Evolutionary conservation across 441 rosid genomes (phyloP).

Genomic region (Eruca vesicaria): DNA sequence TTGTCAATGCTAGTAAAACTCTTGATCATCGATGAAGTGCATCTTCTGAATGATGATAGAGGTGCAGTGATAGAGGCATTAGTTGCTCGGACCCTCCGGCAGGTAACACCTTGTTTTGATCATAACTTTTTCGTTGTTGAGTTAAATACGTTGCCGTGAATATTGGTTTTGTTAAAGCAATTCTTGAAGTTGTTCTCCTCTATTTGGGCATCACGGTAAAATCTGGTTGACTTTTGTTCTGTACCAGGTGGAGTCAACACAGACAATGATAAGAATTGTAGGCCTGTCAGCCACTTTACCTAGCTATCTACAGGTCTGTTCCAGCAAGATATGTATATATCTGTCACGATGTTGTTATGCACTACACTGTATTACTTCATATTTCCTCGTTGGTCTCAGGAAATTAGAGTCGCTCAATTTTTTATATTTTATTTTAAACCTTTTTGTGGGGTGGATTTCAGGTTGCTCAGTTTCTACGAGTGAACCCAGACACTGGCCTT

Average conservation of each 20-base stretch:
- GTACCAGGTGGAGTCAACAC: constrained; percentile 94
- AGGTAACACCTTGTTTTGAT: constrained; percentile 49
- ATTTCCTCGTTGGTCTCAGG: constrained; percentile 3
- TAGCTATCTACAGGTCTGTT: constrained; percentile 81
- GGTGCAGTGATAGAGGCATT: constrained; percentile 98
- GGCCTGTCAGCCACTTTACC: constrained; percentile 99
- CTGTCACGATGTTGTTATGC: constrained; percentile 21
- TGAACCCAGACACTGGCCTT: constrained; percentile 87
- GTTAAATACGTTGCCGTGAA: constrained; percentile 11
- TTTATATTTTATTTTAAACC: background rate
- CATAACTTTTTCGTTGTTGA: constrained; percentile 15
- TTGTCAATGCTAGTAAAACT: constrained; percentile 97
- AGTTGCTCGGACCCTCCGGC: constrained; percentile 98
- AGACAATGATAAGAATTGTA: constrained; percentile 96
- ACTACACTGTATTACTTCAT: constrained; percentile 16
- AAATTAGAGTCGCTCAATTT: background rate
- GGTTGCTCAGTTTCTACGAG: constrained; percentile 99
- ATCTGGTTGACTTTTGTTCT: constrained; percentile 19
- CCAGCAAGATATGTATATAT: background rate
- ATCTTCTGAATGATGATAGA: constrained; percentile 98
- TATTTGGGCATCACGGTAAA: constrained; percentile 12
- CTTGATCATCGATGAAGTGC: constrained; percentile 96
- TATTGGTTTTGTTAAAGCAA: constrained; percentile 8
- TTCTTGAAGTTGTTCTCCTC: constrained; percentile 5
- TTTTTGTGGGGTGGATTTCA: constrained; percentile 36